Percentiles rank a stretch among this genome's conserved stretches.
Conservation (phyloP, 306 rosid genomes). For the Cucurbita ficifolia region DNA sequence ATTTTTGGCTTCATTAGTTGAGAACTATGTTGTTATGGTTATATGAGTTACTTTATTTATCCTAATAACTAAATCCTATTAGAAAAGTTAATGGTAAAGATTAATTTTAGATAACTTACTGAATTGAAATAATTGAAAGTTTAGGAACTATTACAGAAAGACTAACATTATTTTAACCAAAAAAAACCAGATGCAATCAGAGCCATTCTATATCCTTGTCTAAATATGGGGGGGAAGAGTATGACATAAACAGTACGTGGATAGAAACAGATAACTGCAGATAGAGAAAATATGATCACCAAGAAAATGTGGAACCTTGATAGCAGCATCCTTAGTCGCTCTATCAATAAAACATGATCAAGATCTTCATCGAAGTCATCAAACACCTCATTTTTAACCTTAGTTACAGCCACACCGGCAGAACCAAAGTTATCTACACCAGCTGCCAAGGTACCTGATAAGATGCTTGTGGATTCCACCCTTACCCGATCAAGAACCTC, state of each 20-base stretch:
- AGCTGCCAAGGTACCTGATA: conserved; percentile 19
- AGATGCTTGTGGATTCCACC: conserved; percentile 23
- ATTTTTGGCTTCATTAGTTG: not conserved
- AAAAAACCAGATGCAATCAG: not conserved
- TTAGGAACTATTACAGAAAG: not conserved
- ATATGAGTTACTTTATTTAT: not conserved
- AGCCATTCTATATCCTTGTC: not conserved
- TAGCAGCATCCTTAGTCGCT: conserved; percentile 53
- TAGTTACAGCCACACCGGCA: conserved; percentile 11
- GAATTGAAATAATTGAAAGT: not conserved
- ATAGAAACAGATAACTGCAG: not conserved
- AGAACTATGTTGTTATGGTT: not conserved
- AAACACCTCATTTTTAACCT: conserved; percentile 29
- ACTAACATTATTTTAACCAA: not conserved
- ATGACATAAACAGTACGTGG: not conserved
- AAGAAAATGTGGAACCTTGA: conserved; percentile 34
- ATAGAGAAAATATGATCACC: conserved; percentile 7
- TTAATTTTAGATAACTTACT: not conserved
- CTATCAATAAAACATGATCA: conserved; percentile 49
- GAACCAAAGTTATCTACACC: conserved; percentile 15
- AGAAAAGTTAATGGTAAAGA: not conserved
- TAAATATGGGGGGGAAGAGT: not conserved
- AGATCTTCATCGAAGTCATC: conserved; percentile 25
- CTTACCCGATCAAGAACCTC: conserved; percentile 19
- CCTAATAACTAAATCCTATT: not conserved